Evolutionary conservation across 768 basidiomycete species (phyloP), one percentile per base, ranked within the genome.

Genomic region (Leccinum incarnatum): DNA sequence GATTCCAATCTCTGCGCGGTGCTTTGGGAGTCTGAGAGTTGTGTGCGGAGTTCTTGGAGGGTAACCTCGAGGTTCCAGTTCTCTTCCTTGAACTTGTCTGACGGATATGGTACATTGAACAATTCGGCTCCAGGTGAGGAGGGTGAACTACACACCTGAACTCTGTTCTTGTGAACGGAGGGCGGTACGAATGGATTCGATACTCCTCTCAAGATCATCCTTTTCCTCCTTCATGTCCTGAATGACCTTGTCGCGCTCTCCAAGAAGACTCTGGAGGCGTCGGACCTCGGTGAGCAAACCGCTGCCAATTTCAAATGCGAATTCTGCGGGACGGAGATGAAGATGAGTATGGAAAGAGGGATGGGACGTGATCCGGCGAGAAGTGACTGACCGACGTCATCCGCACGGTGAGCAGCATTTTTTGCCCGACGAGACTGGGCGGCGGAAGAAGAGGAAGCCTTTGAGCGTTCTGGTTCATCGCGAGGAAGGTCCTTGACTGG

Each of bases 21-120:
- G 17, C 86, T 74, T 62, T 91, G 86, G 1, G 84, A 81, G 51
- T 90, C 87, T 30, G 80, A 69, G 49, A 89, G 78, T 63, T 91
- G 85, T 1, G 83, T 76, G 40, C 88, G 87, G 23, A 95, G 80
- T 59, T 97, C 95, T 71, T 98, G 96, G 29, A 94, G 78, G 15
- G 84, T 83, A 51, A 98, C 94, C 77, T 98, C 96, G 57, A 98
- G 86, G 69, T 98, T 96, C 97, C 97, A 98, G 72, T 97, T 98
- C 75, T 95, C 94, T 76, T 98, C 96, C 76, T 94, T 94, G 84
- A 87, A 96, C 62, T 94, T 93, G 72, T 98, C 96, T 89, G 67
- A 29, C 56, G 54, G 51, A 59, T 34, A 34, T 30, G 23, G 8
- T 12, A 2, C 2, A 8, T 67, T 9, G 56, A 7, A 62, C 21